A percentile compares a stretch with the other conserved stretches of the same genome.
Evolutionary conservation across 192 early-diverging fungal genomes (phyloP).

Genomic region (Coemansia sp.): DNA sequence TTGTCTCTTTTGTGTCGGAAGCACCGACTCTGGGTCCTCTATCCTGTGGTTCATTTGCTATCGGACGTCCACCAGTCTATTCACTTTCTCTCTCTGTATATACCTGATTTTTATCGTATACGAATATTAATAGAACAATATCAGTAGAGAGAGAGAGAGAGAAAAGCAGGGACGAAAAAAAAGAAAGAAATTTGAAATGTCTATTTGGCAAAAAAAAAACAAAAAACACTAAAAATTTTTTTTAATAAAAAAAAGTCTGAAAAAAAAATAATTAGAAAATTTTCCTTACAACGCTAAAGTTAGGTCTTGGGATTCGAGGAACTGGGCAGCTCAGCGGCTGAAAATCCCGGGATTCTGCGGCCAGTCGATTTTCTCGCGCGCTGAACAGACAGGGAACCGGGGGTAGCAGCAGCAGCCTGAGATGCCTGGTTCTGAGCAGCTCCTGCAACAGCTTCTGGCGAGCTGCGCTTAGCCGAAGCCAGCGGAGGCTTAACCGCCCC

Average conservation of each 20-base stretch:
- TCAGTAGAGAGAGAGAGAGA: not conserved
- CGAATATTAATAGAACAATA: not conserved
- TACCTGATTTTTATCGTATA: not conserved
- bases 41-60: not conserved
- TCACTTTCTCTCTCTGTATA: no score
- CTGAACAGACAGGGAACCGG: conserved; percentile 4
- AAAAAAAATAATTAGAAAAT: not conserved
- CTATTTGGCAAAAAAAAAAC: not conserved
- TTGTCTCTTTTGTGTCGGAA: not conserved
- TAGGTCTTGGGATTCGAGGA: not conserved
- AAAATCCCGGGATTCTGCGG: conserved; percentile 2
- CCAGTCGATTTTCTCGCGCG: conserved; percentile 42
- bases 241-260: not conserved
- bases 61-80: no score
- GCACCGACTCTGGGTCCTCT: not conserved
- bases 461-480: conserved; percentile 16
- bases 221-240: not conserved
- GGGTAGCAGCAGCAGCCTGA: not conserved
- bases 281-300: not conserved
- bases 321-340: not conserved
- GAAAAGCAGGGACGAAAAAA: not conserved
- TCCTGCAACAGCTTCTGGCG: not conserved
- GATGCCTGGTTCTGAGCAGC: not conserved
- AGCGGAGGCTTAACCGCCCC: conserved; percentile 22
- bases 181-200: not conserved